These are phyloP conservation scores for Podospora australis DNA, from an alignment of 495 filamentous ascomycete species.

Conservation along the genomic window DNA sequence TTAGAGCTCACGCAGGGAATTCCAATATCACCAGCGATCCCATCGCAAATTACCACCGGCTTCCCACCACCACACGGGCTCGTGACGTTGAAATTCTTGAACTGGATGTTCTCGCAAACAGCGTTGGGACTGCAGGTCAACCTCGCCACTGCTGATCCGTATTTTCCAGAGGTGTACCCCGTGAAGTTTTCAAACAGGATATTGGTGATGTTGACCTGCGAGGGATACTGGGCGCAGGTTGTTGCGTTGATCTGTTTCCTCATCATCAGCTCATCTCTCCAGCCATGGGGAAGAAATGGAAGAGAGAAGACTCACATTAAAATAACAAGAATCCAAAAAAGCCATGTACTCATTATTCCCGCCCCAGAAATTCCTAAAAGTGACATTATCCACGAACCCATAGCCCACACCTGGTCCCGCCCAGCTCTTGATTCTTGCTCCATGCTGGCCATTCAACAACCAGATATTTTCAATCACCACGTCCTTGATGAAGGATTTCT, in stretches of 20 bases:
- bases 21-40: slow-evolving; percentile 45
- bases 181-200: slow-evolving; percentile 49
- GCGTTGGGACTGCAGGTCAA: slow-evolving; percentile 45
- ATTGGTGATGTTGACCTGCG: slow-evolving; percentile 49
- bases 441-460: slow-evolving; percentile 49
- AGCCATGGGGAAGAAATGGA: neutral
- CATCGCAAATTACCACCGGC: slow-evolving; percentile 46
- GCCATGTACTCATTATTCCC: slow-evolving; percentile 49
- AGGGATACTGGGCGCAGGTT: slow-evolving; percentile 45
- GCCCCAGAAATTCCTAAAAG: slow-evolving; percentile 51
- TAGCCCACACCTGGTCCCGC: slow-evolving; percentile 47
- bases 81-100: slow-evolving; percentile 45
- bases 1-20: slow-evolving; percentile 35
- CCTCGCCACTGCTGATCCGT: slow-evolving; percentile 43
- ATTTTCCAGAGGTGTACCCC: slow-evolving; percentile 46
- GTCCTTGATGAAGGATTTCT: slow-evolving; percentile 46
- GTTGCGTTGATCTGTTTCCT: slow-evolving; percentile 21
- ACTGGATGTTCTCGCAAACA: slow-evolving; percentile 46
- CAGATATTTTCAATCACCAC: slow-evolving; percentile 52
- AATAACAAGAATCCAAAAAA: slow-evolving; percentile 54
- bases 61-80: slow-evolving; percentile 41
- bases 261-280: neutral
- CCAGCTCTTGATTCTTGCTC: slow-evolving; percentile 53
- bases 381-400: slow-evolving; percentile 53
- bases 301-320: slow-evolving; percentile 38